Conservation (phyloP, 805 yeast species). For the Brettanomyces nanus region DNA sequence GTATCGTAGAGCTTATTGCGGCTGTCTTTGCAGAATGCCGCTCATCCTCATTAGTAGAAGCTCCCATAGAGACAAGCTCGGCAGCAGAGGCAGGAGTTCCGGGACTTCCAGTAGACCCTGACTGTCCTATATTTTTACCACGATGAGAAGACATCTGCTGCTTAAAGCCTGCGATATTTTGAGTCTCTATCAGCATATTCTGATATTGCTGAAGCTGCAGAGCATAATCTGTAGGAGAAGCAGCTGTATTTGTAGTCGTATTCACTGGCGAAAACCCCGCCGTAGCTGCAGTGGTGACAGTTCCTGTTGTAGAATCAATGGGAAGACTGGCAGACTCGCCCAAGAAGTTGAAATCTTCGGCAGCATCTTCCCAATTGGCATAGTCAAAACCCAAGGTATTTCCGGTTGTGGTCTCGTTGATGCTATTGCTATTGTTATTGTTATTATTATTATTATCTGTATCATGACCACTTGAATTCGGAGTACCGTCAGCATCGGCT, state of each 20-base stretch:
- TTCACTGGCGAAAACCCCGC: slow-evolving; percentile 9
- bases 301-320: not conserved
- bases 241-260: slow-evolving; percentile 15
- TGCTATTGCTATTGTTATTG: not conserved
- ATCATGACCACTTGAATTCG: too few species aligned
- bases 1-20: too few species aligned
- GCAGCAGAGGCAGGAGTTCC: too few species aligned
- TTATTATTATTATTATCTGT: too few species aligned
- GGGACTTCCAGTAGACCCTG: not conserved
- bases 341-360: slow-evolving; percentile 20
- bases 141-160: not conserved
- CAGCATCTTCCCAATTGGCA: slow-evolving; percentile 23
- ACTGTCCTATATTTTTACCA: not conserved
- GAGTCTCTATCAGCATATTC: slow-evolving; percentile 24
- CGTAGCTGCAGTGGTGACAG: slow-evolving; percentile 5
- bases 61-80: too few species aligned
- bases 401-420: not conserved
- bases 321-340: slow-evolving; percentile 9
- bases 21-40: too few species aligned
- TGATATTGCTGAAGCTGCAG: slow-evolving; percentile 28
- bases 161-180: slow-evolving; percentile 4
- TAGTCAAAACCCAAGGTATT: slow-evolving; percentile 17
- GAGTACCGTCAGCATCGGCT: too few species aligned
- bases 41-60: too few species aligned
- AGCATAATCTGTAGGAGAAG: slow-evolving; percentile 25